Percentiles rank a stretch among this genome's conserved stretches.
These are phyloP conservation scores for Wolfiporia cocos DNA, from an alignment of 1,284 basidiomycete genomes.

Conservation along the genomic window DNA sequence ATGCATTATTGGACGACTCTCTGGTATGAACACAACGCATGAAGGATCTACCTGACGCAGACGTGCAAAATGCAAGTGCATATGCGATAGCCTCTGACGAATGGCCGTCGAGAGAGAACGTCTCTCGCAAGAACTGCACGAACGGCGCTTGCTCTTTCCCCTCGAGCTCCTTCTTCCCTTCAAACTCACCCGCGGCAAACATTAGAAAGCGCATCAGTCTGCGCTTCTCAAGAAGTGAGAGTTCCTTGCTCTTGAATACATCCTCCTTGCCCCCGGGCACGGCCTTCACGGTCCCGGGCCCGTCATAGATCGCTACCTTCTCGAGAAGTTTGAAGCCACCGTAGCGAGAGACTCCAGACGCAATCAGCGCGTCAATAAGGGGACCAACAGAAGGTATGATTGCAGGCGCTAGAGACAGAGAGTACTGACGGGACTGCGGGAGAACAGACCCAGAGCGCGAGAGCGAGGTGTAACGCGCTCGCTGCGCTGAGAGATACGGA, in stretches of 20 bases:
- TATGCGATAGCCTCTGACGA: slow-evolving; percentile 60
- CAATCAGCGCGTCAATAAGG: slow-evolving; percentile 75
- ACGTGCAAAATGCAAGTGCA: slow-evolving; percentile 65
- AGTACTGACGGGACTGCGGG: slow-evolving; percentile 69
- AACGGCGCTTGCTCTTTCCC: slow-evolving; percentile 55
- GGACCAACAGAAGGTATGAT: slow-evolving; percentile 79
- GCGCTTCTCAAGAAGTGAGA: slow-evolving; percentile 83
- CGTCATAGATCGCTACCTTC: slow-evolving; percentile 56
- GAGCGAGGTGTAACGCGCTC: slow-evolving; percentile 33
- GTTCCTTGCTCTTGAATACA: slow-evolving; percentile 81
- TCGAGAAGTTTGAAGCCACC: slow-evolving; percentile 89
- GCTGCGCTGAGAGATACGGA: slow-evolving; percentile 21
- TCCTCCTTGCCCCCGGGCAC: slow-evolving; percentile 94
- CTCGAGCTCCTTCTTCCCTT: slow-evolving; percentile 52
- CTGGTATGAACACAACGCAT: neutral
- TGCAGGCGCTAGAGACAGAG: slow-evolving; percentile 79
- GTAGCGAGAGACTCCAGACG: slow-evolving; percentile 87
- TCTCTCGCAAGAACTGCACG: slow-evolving; percentile 50
- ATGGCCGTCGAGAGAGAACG: slow-evolving; percentile 57
- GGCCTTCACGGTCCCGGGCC: slow-evolving; percentile 39
- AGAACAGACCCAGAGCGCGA: slow-evolving; percentile 37
- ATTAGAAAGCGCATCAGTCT: slow-evolving; percentile 90
- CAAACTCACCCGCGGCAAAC: slow-evolving; percentile 75
- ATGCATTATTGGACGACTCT: neutral
- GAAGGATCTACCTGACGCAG: slow-evolving; percentile 39